phyloP scores from a whole-genome alignment of 2,329 filamentous ascomycete genomes.

The Alternaria rosae region DNA sequence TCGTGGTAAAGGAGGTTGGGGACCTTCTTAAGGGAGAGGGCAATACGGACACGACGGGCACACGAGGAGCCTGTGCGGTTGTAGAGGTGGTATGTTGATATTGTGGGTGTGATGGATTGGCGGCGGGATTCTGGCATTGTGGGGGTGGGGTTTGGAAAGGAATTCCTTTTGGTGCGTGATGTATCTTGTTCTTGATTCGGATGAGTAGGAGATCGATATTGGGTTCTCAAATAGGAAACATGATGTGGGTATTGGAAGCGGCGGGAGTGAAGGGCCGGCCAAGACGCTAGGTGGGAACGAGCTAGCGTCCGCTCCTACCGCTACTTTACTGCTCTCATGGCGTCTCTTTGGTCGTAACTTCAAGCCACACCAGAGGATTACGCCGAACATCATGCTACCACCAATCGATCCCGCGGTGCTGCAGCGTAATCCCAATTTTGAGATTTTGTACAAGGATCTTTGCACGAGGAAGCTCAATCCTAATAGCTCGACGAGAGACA shows the following conservation, averaged over 20 bases:
- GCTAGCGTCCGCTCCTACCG: slow-evolving; percentile 8
- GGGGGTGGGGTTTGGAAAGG: background rate
- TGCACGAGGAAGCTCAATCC: slow-evolving; percentile 52
- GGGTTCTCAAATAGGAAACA: no score
- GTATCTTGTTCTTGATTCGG: background rate
- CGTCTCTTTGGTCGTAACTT: background rate
- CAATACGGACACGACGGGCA: slow-evolving; percentile 67
- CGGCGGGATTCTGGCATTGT: background rate
- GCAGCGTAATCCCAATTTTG: slow-evolving; percentile 54
- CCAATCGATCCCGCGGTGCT: slow-evolving; percentile 50
- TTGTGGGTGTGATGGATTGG: background rate
- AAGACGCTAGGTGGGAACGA: slow-evolving; percentile 9
- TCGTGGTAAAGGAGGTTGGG: slow-evolving; percentile 58
- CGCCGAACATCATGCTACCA: slow-evolving; percentile 47
- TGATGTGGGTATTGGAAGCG: no score
- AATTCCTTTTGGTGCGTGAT: background rate
- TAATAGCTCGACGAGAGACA: slow-evolving; percentile 55
- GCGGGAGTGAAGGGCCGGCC: background rate
- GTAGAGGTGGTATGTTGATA: slow-evolving; percentile 54
- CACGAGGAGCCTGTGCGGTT: slow-evolving; percentile 70
- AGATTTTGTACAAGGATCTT: slow-evolving; percentile 55
- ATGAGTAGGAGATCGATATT: no score
- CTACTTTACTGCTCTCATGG: background rate
- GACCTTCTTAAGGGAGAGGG: slow-evolving; percentile 60
- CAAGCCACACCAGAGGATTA: background rate